Evolutionary conservation across 495 filamentous ascomycete species (phyloP), one percentile per base, ranked within the genome.

Genomic region (Trypethelium eluteriae): DNA sequence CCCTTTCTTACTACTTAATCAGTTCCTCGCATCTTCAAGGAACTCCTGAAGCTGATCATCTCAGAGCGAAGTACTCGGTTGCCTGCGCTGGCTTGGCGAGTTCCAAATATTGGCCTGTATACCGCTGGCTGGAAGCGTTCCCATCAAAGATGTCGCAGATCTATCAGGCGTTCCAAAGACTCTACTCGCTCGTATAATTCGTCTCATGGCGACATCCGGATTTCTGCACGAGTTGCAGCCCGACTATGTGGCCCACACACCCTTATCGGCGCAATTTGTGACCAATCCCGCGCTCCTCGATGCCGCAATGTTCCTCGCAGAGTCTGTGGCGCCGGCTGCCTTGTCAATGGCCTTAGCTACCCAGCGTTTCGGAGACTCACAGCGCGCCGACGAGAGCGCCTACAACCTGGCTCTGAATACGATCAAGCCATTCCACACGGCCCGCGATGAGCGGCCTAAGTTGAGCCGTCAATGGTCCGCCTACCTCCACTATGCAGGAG

Each of bases 51-150:
- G 49, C 49, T 53, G 49, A 53, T n/a, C 10, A 14, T 53, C 18
- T 53, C 11, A 77, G 77, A 78, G 64, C 62, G 72, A 80, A 66
- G 18, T 79, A 2, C 72, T 79, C 35, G 74, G 78, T 3, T 79
- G 78, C 63, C 59, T 81, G 12, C 69, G 74, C 64, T 81, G 78
- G 79, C 71, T 81, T 12, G 75, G 77, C 4, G 77, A 80, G 46
- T 79, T 78, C 65, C 78, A 79, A 64, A 71, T 81, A 3, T 74
- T 79, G 5, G 78, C 79, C 18, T 78, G 73, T 64, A 78, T 81
- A 34, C 79, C 77, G 1, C 73, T 76, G 1, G 44, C 36, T n/a
- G 76, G 72, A 38, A 75, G 70, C 53, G 73, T 77, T 12, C 70
- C 73, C 6, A 67, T 73, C 44, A 72, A 73, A 49, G 78, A 81